These are phyloP conservation scores for Gymnopus androsaceus DNA, from an alignment of 1,284 basidiomycete species.

Conservation along the genomic window DNA sequence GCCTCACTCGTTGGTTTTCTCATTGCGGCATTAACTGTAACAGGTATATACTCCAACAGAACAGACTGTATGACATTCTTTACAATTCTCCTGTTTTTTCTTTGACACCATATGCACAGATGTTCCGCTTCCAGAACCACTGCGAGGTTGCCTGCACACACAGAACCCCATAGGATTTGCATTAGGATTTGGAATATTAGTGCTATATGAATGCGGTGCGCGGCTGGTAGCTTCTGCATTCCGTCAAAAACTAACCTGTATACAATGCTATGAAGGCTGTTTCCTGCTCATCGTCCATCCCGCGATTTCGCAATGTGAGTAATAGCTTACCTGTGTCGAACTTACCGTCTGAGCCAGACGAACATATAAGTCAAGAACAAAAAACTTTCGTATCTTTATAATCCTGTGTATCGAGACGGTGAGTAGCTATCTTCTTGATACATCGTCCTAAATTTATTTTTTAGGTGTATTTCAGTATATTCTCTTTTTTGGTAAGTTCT, in stretches of 20 bases:
- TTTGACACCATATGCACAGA: background rate
- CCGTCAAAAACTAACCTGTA: too few species aligned
- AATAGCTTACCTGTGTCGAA: background rate
- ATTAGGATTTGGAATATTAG: background rate
- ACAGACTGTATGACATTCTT: background rate
- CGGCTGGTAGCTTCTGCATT: too few species aligned
- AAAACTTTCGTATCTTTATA: background rate
- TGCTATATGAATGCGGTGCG: constrained; percentile 2
- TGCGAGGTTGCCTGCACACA: background rate
- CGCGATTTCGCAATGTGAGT: background rate
- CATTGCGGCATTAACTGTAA: background rate
- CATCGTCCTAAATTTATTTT: background rate
- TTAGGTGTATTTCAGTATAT: background rate
- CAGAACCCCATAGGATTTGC: background rate
- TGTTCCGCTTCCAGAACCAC: background rate
- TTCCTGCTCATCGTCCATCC: background rate
- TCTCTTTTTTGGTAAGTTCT: background rate
- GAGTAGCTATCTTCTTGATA: background rate
- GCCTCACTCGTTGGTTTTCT: background rate
- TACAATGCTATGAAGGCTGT: background rate
- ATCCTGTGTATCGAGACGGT: constrained; percentile 2
- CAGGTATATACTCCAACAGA: background rate
- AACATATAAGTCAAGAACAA: background rate
- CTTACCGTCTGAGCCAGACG: background rate
- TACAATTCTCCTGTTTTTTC: background rate